Conservation (phyloP, 345 rosid genomes). For the Syzygium jambos region DNA sequence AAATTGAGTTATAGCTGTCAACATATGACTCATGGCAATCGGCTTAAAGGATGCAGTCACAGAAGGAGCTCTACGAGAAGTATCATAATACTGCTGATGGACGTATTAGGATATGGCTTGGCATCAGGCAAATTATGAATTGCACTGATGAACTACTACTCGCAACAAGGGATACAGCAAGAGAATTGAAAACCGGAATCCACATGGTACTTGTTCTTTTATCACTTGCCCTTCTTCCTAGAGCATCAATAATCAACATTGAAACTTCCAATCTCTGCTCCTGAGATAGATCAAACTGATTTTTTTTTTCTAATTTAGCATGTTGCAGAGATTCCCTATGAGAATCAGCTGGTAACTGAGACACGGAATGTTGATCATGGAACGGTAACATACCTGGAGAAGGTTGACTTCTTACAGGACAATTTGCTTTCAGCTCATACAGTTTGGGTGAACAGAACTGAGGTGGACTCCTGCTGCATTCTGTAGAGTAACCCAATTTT, state of each 20-base stretch:
- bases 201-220: constrained; percentile 40
- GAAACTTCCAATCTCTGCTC: background rate
- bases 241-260: background rate
- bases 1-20: background rate
- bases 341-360: constrained; percentile 36
- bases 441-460: constrained; percentile 43
- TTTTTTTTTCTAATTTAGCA: constrained; percentile 22
- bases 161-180: constrained; percentile 46
- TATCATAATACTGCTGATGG: constrained; percentile 60
- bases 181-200: constrained; percentile 57
- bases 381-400: constrained; percentile 54
- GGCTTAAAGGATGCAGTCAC: constrained; percentile 36
- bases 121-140: constrained; percentile 63
- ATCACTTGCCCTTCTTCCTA: background rate
- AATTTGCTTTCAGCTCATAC: constrained; percentile 59
- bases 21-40: constrained; percentile 1
- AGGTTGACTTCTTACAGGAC: constrained; percentile 36
- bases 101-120: constrained; percentile 60
- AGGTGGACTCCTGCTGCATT: constrained; percentile 26
- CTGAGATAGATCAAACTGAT: background rate
- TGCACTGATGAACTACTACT: constrained; percentile 45
- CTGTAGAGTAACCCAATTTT: background rate
- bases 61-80: constrained; percentile 49
- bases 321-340: constrained; percentile 41
- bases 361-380: constrained; percentile 45